Conservation (phyloP, 257 asterid genomes). For the Oldenlandia corymbosa region DNA sequence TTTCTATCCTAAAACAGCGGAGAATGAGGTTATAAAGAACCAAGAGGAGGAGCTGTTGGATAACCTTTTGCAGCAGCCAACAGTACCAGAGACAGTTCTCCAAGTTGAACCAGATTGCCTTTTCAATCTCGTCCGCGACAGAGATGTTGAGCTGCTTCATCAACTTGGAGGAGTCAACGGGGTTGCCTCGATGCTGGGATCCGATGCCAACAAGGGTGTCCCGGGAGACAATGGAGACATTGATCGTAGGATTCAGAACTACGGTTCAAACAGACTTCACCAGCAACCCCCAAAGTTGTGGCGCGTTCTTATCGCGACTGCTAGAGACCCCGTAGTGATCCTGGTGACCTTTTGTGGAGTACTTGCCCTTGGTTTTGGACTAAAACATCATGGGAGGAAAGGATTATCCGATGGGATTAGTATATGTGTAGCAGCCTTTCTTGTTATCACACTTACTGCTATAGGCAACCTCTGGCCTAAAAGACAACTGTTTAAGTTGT, state of each 20-base stretch:
- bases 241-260: slow-evolving; percentile 13
- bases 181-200: slow-evolving; percentile 26
- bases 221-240: slow-evolving; percentile 33
- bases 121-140: slow-evolving; percentile 13
- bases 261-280: slow-evolving; percentile 45
- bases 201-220: slow-evolving; percentile 43
- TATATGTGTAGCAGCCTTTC: slow-evolving; percentile 44
- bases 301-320: slow-evolving; percentile 33
- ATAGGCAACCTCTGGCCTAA: slow-evolving; percentile 49
- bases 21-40: not conserved
- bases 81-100: slow-evolving; percentile 20
- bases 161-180: slow-evolving; percentile 35
- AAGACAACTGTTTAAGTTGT: slow-evolving; percentile 42
- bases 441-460: slow-evolving; percentile 49
- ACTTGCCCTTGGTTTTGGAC: slow-evolving; percentile 44
- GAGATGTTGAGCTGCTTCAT: slow-evolving; percentile 16
- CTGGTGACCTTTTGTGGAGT: slow-evolving; percentile 44
- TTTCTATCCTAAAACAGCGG: not conserved
- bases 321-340: slow-evolving; percentile 44
- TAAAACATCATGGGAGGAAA: slow-evolving; percentile 34
- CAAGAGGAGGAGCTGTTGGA: not conserved
- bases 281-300: slow-evolving; percentile 30
- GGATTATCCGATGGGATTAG: slow-evolving; percentile 71
- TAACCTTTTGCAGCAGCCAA: slow-evolving; percentile 4
- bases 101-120: slow-evolving; percentile 18